Evolutionary conservation across 305 asterid species (phyloP).

Genomic region (Andrographis paniculata): DNA sequence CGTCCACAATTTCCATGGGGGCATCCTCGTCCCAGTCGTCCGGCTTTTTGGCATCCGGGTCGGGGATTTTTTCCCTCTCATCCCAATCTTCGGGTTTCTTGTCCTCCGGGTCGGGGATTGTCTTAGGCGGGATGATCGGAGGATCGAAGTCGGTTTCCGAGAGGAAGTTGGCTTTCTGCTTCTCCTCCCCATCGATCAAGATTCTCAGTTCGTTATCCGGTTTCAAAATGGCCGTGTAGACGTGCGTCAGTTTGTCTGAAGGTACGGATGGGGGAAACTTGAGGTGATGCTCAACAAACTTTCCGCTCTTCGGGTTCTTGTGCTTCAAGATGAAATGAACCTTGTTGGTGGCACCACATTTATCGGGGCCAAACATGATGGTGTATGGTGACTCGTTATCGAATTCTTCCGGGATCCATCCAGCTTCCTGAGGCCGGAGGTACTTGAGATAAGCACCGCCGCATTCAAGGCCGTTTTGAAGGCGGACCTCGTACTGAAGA

Average conservation of each 20-base stretch:
- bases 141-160: conserved; percentile 83
- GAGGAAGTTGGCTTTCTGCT: conserved; percentile 79
- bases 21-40: conserved; percentile 98
- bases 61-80: conserved; percentile 86
- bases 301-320: conserved; percentile 81
- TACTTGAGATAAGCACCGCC: conserved; percentile 96
- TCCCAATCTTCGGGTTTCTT: conserved; percentile 97
- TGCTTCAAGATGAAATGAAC: conserved; percentile 95
- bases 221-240: conserved; percentile 77
- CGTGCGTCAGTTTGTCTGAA: conserved; percentile 82
- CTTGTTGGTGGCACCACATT: conserved; percentile 92
- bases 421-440: conserved; percentile 90
- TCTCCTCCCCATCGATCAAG: conserved; percentile 92
- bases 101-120: conserved; percentile 96
- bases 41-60: conserved; percentile 81
- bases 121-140: conserved; percentile 67
- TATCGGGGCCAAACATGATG: conserved; percentile 97
- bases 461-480: conserved; percentile 91
- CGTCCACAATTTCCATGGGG: conserved; percentile 84
- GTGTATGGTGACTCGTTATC: conserved; percentile 87
- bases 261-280: conserved; percentile 89
- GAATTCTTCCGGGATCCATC: conserved; percentile 83
- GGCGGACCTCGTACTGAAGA: conserved; percentile 87
- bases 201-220: conserved; percentile 64
- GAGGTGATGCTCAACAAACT: conserved; percentile 82